Conservation (phyloP, 2,329 filamentous ascomycete species). For the Colletotrichum sp. region DNA sequence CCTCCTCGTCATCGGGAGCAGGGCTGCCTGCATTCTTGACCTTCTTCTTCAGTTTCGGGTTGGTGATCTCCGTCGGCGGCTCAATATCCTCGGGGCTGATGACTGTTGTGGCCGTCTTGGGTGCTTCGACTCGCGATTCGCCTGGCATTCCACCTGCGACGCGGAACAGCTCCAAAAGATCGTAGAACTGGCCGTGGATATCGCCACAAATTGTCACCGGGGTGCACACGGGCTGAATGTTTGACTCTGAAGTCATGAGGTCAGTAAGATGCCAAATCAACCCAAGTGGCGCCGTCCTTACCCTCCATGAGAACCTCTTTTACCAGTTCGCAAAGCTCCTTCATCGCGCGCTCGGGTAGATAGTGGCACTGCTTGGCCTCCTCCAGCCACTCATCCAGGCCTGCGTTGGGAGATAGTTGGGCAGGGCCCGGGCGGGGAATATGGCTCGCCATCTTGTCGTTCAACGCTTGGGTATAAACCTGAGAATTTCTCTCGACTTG, state of each 20-base stretch:
- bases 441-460: conserved; percentile 42
- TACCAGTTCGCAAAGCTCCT: conserved; percentile 97
- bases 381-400: conserved; percentile 94
- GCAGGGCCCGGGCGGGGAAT: conserved; percentile 92
- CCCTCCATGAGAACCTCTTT: conserved; percentile 99
- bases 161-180: conserved; percentile 93
- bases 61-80: conserved; percentile 85
- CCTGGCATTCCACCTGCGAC: conserved; percentile 97
- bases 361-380: conserved; percentile 98
- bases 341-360: conserved; percentile 95
- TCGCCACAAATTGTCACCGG: conserved; percentile 98
- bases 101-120: conserved; percentile 71
- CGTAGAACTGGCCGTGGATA: conserved; percentile 99
- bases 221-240: conserved; percentile 96
- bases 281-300: conserved; percentile 36
- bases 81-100: conserved; percentile 94
- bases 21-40: conserved; percentile 68
- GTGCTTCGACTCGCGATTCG: conserved; percentile 71
- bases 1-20: conserved; percentile 52
- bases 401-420: conserved; percentile 80
- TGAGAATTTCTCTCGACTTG: background rate
- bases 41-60: conserved; percentile 86
- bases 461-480: conserved; percentile 5
- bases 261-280: background rate
- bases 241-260: conserved; percentile 71